Evolutionary conservation across 2,329 filamentous ascomycete species (phyloP), one percentile per base, ranked within the genome.

Genomic region (Aspergillus oerlinghausenensis): DNA sequence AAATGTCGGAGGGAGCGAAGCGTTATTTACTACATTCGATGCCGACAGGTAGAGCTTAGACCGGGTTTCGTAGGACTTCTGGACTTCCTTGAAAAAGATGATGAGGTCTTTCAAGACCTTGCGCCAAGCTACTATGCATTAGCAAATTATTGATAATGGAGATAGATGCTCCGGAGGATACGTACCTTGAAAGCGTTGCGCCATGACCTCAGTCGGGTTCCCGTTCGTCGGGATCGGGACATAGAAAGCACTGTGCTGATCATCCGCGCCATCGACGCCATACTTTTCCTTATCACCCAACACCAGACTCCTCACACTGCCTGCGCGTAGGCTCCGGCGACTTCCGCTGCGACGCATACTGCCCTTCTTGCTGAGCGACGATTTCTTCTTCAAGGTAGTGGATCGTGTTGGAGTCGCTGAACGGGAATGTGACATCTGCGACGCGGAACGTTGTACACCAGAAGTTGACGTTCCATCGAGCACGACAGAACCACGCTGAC

Each of bases 71-170:
- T 97, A 97, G 50, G 92, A 90, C 51, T 83, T 84, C 70, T 96
- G 91, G 49, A 97, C 86, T 72, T 97, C 94, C 66, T 90, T 87
- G 72, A 97, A 97, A 73, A 96, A 97, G 55, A 89, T 79, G 63
- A 97, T 96, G 48, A 97, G 81, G 64, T 97, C 92, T 73, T 97
- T 97, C 53, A 99, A 83, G 14, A 97, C 83, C 78, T 96, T 96
- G 66, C 94, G 86, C 94, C 94, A 99, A 52, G 89, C 92, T 95
- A 61, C 35, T 10, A 17, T 40, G 26, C 3, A 48, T 67, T 56
- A 66, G 60, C 50, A 50, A 38, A n/a, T 35, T 2, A 56, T 55
- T 10, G 52, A 17, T 7, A 11, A 26, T 14, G 55, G 43, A 17
- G 47, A 54, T 25, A 6, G 45, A n/a, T 55, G 52, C 35, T 54